A percentile compares a stretch with the other conserved stretches of the same genome.
Conservation (phyloP, 768 basidiomycete genomes). For the Lactifluus rugatus region DNA sequence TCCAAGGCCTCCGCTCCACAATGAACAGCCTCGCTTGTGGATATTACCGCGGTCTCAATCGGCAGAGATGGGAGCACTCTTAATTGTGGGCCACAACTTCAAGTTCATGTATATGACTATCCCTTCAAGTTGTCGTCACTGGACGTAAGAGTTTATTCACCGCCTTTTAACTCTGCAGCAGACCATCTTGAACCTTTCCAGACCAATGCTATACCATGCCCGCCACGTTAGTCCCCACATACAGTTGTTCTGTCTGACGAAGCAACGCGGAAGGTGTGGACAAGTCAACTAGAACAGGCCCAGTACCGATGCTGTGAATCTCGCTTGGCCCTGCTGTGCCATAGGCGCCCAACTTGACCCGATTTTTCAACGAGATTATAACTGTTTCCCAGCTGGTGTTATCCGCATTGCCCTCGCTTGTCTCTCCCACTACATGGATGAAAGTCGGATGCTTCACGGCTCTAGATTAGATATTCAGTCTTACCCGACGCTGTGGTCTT, state of each 20-base stretch:
- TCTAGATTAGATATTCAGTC: too few species aligned
- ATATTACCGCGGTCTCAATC: too few species aligned
- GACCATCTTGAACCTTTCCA: background rate
- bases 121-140: background rate
- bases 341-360: background rate
- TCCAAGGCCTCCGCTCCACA: too few species aligned
- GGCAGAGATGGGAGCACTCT: background rate
- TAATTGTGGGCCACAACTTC: background rate
- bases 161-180: background rate
- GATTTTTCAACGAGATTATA: background rate
- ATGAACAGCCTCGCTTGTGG: too few species aligned
- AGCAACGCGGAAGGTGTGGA: too few species aligned
- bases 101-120: background rate
- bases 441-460: too few species aligned
- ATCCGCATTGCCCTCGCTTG: too few species aligned
- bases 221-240: background rate
- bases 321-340: background rate
- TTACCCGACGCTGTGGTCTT: background rate
- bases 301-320: background rate
- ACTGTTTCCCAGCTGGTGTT: background rate
- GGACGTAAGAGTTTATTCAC: background rate
- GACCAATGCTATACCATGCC: background rate
- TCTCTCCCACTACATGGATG: too few species aligned
- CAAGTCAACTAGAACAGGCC: background rate
- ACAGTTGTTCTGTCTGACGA: too few species aligned